phyloP scores from a whole-genome alignment of 2,329 filamentous ascomycete genomes.

The Ophiostoma himal-ulmi region DNA sequence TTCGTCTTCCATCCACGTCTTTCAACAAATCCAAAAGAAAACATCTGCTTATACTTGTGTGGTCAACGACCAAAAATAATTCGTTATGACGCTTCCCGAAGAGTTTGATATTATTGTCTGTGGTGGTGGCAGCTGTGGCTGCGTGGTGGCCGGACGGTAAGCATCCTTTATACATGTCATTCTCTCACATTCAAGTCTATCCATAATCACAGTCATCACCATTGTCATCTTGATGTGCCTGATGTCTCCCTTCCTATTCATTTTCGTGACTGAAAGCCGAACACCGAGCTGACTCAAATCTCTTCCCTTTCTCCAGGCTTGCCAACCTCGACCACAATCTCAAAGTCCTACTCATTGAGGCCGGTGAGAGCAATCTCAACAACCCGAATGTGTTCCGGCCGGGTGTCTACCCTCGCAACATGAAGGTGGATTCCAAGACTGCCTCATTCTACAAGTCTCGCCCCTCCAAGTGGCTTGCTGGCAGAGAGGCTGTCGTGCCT shows the following conservation, averaged over 20 bases:
- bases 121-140: constrained; percentile 64
- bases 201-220: not conserved
- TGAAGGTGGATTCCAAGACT: constrained; percentile 73
- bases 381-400: constrained; percentile 73
- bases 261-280: not conserved
- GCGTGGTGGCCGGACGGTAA: constrained; percentile 53
- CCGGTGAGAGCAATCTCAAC: constrained; percentile 67
- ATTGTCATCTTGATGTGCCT: not conserved
- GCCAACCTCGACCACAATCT: constrained; percentile 72
- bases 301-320: constrained; percentile 40
- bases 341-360: constrained; percentile 63
- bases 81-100: constrained; percentile 49
- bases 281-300: constrained; percentile 9
- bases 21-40: not conserved
- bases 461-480: constrained; percentile 65
- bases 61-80: not conserved
- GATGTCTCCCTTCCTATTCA: constrained; percentile 22
- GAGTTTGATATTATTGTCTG: constrained; percentile 78
- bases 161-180: constrained; percentile 29
- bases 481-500: constrained; percentile 67
- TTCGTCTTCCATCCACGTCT: not conserved
- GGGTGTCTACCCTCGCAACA: constrained; percentile 71
- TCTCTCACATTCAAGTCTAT: not conserved
- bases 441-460: constrained; percentile 76
- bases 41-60: not conserved